Base-by-base conservation (phyloP, 306 rosid species). In the Citrullus amarus region DNA sequence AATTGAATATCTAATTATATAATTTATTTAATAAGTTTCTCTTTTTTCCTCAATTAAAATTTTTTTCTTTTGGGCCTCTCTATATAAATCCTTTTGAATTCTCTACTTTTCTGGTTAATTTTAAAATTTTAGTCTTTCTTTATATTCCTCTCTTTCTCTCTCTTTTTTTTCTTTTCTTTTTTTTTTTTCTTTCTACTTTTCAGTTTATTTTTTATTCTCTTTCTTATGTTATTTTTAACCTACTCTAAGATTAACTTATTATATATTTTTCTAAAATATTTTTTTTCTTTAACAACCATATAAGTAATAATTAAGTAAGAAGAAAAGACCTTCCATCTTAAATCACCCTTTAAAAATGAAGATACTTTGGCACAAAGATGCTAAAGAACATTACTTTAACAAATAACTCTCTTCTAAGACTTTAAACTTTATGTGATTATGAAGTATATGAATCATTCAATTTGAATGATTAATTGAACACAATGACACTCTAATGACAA, bases 391-490 rank as follows among this genome's bases (percentile, higher is more conserved):
- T 69, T 41, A 11, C 75, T 68, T 68, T 38, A 66, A 17, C 20
- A 66, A 66, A 66, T 18, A 38, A 14, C n/a, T 2, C 65, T 9
- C 38, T 59, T 59, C 16, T 59, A 59, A 58, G 13, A 60, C 66
- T 67, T 66, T 67, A 39, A 13, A 60, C 66, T 67, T 66, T 67
- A 39, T 38, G 73, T 41, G 28, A 66, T 38, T 18, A 66, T 39
- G 50, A 36, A 66, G 28, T 16, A 38, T 66, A 17, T 17, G 15
- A 66, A 66, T 66, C 14, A 17, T 38, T 66, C 7, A 66, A 66
- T 66, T 66, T 18, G 25, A 38, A 66, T 66, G 28, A 66, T 38
- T 15, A 16, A 38, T 17, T 36, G 2, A 17, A 38, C 14, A 38
- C 3, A 41, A 22, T 22, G 22, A 25, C 28, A 25, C 28, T 25